These are phyloP conservation scores for Spizellomyces punctatus DNA, from an alignment of 192 early-diverging fungal species.

Conservation along the genomic window DNA sequence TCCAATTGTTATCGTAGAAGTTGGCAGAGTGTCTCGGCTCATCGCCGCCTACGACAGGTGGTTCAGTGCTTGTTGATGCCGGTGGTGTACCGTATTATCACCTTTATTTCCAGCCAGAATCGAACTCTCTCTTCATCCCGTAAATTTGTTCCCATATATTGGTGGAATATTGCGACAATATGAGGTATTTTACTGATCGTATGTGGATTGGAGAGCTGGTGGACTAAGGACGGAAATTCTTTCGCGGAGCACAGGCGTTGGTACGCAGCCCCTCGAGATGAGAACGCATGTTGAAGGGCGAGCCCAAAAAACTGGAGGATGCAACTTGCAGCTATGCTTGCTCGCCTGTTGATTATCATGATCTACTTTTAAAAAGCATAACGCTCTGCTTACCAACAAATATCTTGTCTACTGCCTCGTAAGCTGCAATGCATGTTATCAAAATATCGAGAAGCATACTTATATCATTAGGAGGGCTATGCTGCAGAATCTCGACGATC, in stretches of 20 bases:
- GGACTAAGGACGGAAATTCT: conserved; percentile 35
- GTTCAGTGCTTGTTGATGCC: too few species aligned
- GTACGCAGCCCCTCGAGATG: conserved; percentile 27
- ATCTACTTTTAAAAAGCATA: too few species aligned
- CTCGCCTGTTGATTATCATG: too few species aligned
- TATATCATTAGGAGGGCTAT: conserved; percentile 40
- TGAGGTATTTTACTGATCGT: conserved; percentile 25
- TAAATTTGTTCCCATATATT: conserved; percentile 32
- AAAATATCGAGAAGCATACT: conserved; percentile 36
- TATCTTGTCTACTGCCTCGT: too few species aligned
- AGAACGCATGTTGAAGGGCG: conserved; percentile 20
- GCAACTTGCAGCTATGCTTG: not conserved
- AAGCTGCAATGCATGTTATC: not conserved
- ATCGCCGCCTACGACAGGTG: not conserved
- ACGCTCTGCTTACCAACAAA: too few species aligned
- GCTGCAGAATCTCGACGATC: conserved; percentile 27
- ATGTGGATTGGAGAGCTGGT: conserved; percentile 16
- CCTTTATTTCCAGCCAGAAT: conserved; percentile 37
- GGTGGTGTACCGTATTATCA: not conserved
- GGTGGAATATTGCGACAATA: conserved; percentile 34
- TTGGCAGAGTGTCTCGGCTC: not conserved
- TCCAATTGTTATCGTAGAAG: not conserved
- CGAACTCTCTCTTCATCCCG: conserved; percentile 37
- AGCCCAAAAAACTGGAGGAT: conserved; percentile 27
- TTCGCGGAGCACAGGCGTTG: conserved; percentile 20